phyloP scores from a whole-genome alignment of 164 flowering plant species.

The Kalanchoe fedtschenkoi region DNA sequence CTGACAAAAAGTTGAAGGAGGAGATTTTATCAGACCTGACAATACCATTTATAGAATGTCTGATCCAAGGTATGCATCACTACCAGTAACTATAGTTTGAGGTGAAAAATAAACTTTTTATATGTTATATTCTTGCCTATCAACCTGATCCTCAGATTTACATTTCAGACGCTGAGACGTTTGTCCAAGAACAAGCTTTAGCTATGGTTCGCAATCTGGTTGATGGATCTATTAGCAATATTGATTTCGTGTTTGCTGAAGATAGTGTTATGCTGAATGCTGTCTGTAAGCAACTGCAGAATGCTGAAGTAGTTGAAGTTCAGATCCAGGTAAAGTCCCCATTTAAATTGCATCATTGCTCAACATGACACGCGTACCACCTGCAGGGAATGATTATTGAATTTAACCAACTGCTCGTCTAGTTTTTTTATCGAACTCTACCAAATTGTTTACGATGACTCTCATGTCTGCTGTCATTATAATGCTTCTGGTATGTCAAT shows the following conservation, averaged over 20 bases:
- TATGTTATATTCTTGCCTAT: not conserved
- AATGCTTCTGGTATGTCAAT: not conserved
- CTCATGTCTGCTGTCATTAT: not conserved
- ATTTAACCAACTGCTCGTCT: not conserved
- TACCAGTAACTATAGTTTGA: slow-evolving; percentile 7
- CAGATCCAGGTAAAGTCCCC: slow-evolving; percentile 54
- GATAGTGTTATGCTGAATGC: slow-evolving; percentile 56
- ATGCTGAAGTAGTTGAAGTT: slow-evolving; percentile 45
- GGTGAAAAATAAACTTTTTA: not conserved
- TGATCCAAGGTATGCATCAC: slow-evolving; percentile 57
- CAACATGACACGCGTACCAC: not conserved
- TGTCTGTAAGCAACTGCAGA: slow-evolving; percentile 57
- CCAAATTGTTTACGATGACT: not conserved
- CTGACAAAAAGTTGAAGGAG: slow-evolving; percentile 54
- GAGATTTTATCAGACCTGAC: slow-evolving; percentile 51
- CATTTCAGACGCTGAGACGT: slow-evolving; percentile 65
- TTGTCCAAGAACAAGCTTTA: slow-evolving; percentile 85
- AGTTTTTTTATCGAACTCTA: not conserved
- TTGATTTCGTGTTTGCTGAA: slow-evolving; percentile 56
- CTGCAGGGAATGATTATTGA: not conserved
- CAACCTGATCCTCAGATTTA: not conserved
- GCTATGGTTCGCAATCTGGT: slow-evolving; percentile 83
- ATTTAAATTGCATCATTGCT: not conserved
- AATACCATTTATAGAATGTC: slow-evolving; percentile 52
- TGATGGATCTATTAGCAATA: slow-evolving; percentile 50